Evolutionary conservation across 2,329 filamentous ascomycete genomes (phyloP).

Genomic region (Calonectria pseudoreteaudii): DNA sequence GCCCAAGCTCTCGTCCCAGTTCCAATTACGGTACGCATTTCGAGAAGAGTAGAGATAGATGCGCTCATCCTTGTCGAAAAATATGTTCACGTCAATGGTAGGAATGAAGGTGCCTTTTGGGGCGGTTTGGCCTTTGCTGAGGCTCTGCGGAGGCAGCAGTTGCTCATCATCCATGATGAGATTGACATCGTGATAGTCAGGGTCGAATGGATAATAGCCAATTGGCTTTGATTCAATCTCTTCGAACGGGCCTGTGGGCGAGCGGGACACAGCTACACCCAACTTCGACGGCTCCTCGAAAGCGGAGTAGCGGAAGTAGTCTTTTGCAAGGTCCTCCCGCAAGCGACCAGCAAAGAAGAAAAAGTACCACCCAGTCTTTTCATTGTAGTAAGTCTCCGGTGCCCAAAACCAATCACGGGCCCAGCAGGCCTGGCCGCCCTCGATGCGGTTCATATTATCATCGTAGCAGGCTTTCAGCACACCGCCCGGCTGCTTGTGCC

Average conservation of each 20-base stretch:
- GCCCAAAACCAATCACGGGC: constrained; percentile 52
- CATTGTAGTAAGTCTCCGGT: constrained; percentile 51
- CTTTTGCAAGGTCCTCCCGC: constrained; percentile 46
- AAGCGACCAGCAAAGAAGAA: constrained; percentile 51
- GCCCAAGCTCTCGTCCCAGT: constrained; percentile 47
- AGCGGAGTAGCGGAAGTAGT: constrained; percentile 48
- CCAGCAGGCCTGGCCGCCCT: constrained; percentile 51
- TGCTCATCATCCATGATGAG: constrained; percentile 52
- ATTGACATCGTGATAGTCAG: constrained; percentile 50
- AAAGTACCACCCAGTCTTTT: constrained; percentile 51
- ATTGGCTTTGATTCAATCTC: constrained; percentile 49
- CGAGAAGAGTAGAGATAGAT: constrained; percentile 51
- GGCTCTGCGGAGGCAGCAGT: constrained; percentile 47
- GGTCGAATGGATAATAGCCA: constrained; percentile 51
- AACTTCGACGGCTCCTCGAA: constrained; percentile 53
- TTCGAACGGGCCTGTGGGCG: constrained; percentile 47
- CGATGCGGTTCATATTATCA: constrained; percentile 41
- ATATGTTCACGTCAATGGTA: constrained; percentile 60
- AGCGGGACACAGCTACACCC: constrained; percentile 50
- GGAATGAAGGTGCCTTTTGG: constrained; percentile 51
- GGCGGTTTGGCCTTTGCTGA: constrained; percentile 41
- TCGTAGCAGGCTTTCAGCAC: constrained; percentile 49
- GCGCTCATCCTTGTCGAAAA: constrained; percentile 54
- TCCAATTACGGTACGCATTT: constrained; percentile 53
- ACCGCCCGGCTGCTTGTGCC: constrained; percentile 48